Percentiles rank a stretch among this genome's conserved stretches.
Evolutionary conservation across 2,329 filamentous ascomycete species (phyloP).

Genomic region (Neocucurbitaria cava): DNA sequence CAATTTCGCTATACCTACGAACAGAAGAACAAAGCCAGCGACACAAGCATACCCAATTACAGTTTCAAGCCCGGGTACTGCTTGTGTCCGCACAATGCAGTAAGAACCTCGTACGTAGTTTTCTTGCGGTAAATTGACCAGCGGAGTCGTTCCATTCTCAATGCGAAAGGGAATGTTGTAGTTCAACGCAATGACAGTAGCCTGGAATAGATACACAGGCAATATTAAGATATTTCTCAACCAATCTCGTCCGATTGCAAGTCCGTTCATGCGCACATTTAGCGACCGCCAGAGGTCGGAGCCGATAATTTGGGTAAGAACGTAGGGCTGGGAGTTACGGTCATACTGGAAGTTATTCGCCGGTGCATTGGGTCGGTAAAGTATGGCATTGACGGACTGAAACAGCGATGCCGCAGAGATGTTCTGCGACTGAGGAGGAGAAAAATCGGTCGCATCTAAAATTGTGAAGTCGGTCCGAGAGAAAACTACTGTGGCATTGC

Average conservation of each 20-base stretch:
- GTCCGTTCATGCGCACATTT: background rate
- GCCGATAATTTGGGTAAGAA: constrained; percentile 16
- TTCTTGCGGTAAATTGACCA: constrained; percentile 16
- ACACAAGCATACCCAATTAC: constrained; percentile 20
- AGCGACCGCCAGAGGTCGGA: constrained; percentile 14
- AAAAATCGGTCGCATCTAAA: background rate
- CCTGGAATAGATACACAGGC: constrained; percentile 22
- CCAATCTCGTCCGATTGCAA: constrained; percentile 14
- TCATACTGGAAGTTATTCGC: constrained; percentile 11
- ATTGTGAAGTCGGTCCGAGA: constrained; percentile 9
- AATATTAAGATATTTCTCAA: constrained; percentile 16
- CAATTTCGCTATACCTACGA: constrained; percentile 12
- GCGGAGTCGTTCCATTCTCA: constrained; percentile 6
- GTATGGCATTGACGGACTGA: constrained; percentile 9
- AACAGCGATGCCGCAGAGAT: constrained; percentile 9
- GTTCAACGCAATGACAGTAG: constrained; percentile 6
- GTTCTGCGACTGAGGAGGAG: background rate
- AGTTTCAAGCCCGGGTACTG: constrained; percentile 16
- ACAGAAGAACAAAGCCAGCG: constrained; percentile 10
- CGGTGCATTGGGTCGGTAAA: constrained; percentile 15
- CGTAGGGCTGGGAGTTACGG: constrained; percentile 14
- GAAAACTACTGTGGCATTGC: constrained; percentile 16
- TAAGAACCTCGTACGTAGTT: constrained; percentile 21
- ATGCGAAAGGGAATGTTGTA: background rate
- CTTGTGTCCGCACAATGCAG: constrained; percentile 8